Base-by-base conservation (phyloP, 805 yeast species). In the Hemisphaericaspora nanyangensis region DNA sequence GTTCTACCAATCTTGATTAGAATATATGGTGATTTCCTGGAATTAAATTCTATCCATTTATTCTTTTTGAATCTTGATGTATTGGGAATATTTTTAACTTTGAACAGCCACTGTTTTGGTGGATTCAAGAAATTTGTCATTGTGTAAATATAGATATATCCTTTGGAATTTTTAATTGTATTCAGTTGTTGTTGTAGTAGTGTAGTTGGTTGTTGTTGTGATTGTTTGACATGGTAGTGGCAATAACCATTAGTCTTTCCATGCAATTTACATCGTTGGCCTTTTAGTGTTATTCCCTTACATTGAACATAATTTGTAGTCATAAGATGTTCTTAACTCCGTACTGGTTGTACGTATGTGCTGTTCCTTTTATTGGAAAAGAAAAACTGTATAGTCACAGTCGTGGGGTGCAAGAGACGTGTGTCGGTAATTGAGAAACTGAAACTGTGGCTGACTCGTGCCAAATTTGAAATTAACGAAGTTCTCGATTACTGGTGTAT, bases 1-100 rank as follows among this genome's bases (percentile, higher is more conserved):
- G 83, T 77, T 63, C 61, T 74, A 1, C 83, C 83, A 1, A 77
- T 67, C 45, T 77, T 77, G 13, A 77, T 54, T 12, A 77, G 54
- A 3, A 72, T 60, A 32, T 61, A 57, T n/a, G 55, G 48, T 24
- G 65, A 59, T 26, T 60, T 56, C 16, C 58, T 60, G 2, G 75
- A 58, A 28, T 69, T 51, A 46, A 70, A 68, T 7, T 49, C 47
- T 2, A 51, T 44, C 59, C 71, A 62, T 29, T 59, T 47, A 26
- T 57, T 54, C 20, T 38, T 42, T 30, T 57, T 42, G 25, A 34
- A 44, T 25, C 26, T 31, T 7, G 44, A 35, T 4, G 50, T 41
- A 32, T 48, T 41, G 13, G 61, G 60, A 8, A 60, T 43, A 53
- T 65, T 57, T 40, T 61, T 39, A 4, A 68, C 63, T 38, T 65